phyloP scores from a whole-genome alignment of 495 filamentous ascomycete genomes.

The Penicillium psychrofluorescens region DNA sequence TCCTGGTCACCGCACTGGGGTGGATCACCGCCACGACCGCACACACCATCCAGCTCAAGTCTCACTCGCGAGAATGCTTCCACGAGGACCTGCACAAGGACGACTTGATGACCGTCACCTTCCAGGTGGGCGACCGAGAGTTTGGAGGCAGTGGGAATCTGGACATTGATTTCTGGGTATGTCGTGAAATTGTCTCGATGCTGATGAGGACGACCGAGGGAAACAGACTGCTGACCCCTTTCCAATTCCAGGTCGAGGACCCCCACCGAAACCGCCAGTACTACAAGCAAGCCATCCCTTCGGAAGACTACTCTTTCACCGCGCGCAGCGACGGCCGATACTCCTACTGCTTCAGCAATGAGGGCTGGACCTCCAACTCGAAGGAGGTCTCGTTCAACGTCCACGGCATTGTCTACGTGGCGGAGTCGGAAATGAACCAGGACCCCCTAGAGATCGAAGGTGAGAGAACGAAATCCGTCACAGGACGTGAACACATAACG shows the following conservation, averaged over 20 bases:
- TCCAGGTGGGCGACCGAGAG: slow-evolving; percentile 95
- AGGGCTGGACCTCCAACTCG: slow-evolving; percentile 82
- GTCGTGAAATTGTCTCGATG: slow-evolving; percentile 4
- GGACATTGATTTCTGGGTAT: slow-evolving; percentile 97
- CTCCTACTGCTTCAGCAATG: slow-evolving; percentile 98
- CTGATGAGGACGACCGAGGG: not conserved
- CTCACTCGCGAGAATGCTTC: slow-evolving; percentile 94
- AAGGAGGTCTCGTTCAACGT: slow-evolving; percentile 99
- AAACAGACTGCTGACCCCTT: slow-evolving; percentile 7
- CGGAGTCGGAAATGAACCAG: slow-evolving; percentile 72
- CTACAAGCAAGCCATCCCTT: slow-evolving; percentile 70
- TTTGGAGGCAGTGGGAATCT: slow-evolving; percentile 92
- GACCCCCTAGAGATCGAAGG: slow-evolving; percentile 90
- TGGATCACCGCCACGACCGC: slow-evolving; percentile 57
- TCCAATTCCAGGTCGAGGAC: slow-evolving; percentile 60
- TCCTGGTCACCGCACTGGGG: slow-evolving; percentile 56
- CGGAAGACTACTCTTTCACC: slow-evolving; percentile 88
- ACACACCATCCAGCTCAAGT: slow-evolving; percentile 91
- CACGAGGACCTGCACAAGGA: slow-evolving; percentile 88
- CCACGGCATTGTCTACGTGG: slow-evolving; percentile 95
- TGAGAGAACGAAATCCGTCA: slow-evolving; percentile 21
- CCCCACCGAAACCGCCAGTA: slow-evolving; percentile 65
- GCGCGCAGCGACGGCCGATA: slow-evolving; percentile 82
- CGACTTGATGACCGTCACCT: slow-evolving; percentile 97
- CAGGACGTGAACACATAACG: not conserved